phyloP scores from a whole-genome alignment of 495 filamentous ascomycete genomes.

The Penicillium fimorum region DNA sequence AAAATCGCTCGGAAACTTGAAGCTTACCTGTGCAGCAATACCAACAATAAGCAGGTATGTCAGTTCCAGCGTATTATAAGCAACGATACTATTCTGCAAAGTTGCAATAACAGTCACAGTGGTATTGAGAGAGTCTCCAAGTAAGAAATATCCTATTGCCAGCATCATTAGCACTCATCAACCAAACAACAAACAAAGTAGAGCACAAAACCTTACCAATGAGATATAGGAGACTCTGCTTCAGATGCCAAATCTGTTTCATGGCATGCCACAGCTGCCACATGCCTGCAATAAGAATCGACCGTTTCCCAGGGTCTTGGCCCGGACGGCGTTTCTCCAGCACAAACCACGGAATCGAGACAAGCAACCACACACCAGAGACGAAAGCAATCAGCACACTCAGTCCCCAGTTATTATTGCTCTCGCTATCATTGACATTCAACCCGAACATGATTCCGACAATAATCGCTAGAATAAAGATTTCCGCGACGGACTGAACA shows the following conservation, averaged over 20 bases:
- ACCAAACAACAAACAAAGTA: background rate
- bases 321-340: slow-evolving; percentile 62
- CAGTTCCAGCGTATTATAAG: slow-evolving; percentile 58
- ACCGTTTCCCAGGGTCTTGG: slow-evolving; percentile 45
- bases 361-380: slow-evolving; percentile 59
- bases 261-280: slow-evolving; percentile 58
- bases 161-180: background rate
- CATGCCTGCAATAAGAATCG: slow-evolving; percentile 54
- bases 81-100: slow-evolving; percentile 59
- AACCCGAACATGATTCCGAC: slow-evolving; percentile 63
- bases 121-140: slow-evolving; percentile 64
- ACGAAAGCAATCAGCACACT: slow-evolving; percentile 64
- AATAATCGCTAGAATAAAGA: slow-evolving; percentile 59
- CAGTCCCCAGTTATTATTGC: slow-evolving; percentile 64
- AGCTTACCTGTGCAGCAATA: slow-evolving; percentile 54
- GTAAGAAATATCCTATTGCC: slow-evolving; percentile 56
- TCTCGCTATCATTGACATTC: slow-evolving; percentile 54
- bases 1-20: background rate
- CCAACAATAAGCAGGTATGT: slow-evolving; percentile 64
- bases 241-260: slow-evolving; percentile 59
- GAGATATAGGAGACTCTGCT: slow-evolving; percentile 62
- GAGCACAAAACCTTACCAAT: slow-evolving; percentile 42
- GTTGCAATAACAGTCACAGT: slow-evolving; percentile 66
- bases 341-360: slow-evolving; percentile 63
- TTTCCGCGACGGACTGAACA: slow-evolving; percentile 58